Conservation (phyloP, 1,139 yeast species). For the Blastobotrys illinoisensis region DNA sequence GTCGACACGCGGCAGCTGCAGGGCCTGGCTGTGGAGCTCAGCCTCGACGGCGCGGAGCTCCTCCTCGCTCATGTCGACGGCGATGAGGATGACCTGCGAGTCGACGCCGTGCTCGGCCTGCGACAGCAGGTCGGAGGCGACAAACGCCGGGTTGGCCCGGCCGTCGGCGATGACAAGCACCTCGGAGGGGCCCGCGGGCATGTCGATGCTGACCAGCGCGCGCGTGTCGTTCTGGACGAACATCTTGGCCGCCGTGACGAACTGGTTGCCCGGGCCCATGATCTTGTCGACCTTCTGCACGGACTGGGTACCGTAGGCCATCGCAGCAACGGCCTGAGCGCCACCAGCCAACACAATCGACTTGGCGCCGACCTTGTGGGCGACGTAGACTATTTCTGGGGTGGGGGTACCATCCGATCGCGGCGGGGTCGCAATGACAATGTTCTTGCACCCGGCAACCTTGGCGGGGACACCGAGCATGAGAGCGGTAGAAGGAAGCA, state of each 20-base stretch:
- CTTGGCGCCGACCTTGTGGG: constrained; percentile 89
- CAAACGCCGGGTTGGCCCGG: constrained; percentile 86
- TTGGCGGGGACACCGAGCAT: constrained; percentile 99
- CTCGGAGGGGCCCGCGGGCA: constrained; percentile 99
- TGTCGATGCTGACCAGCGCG: constrained; percentile 92
- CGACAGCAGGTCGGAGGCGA: constrained; percentile 88
- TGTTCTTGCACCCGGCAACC: constrained; percentile 95
- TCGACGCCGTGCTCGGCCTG: constrained; percentile 99
- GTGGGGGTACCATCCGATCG: constrained; percentile 87
- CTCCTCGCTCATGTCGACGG: constrained; percentile 58
- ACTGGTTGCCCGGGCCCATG: constrained; percentile 98
- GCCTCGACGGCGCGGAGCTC: constrained; percentile 67
- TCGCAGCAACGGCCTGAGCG: constrained; percentile 97
- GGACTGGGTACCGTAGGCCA: constrained; percentile 95
- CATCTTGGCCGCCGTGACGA: constrained; percentile 99
- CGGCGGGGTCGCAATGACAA: constrained; percentile 97
- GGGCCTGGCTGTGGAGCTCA: constrained; percentile 81
- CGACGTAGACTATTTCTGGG: constrained; percentile 97
- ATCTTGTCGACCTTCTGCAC: constrained; percentile 94
- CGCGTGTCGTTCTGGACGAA: constrained; percentile 90
- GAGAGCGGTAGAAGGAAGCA: constrained; percentile 93
- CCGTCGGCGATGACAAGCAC: constrained; percentile 89
- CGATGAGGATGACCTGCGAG: constrained; percentile 90
- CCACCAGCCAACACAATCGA: constrained; percentile 95
- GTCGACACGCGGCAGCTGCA: constrained; percentile 84